Base-by-base conservation (phyloP, 768 basidiomycete species). In the Termitomyces sp. region DNA sequence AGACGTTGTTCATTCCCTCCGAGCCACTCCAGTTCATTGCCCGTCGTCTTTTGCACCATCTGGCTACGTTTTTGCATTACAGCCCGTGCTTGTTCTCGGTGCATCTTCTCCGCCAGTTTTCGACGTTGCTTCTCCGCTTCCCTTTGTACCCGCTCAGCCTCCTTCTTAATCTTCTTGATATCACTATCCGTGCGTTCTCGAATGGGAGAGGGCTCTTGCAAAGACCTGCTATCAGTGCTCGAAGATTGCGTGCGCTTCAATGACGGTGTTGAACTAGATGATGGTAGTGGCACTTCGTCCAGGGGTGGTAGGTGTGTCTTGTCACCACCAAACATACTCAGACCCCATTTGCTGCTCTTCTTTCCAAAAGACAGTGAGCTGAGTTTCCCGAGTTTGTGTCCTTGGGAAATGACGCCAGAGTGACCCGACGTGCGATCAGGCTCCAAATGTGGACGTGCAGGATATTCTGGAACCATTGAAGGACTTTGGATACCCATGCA, bases 11-110 rank as follows among this genome's bases (percentile, higher is more conserved):
- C 73, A 64, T 73, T 73, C 59, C 81, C 75, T 64, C 78, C 72
- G 60, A 70, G 78, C 88, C 88, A 91, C 66, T 88, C 88, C 36
- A 88, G 68, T 60, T 88, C 83, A 57, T 78, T 75, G 63, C 73
- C 77, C 47, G 70, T 72, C 33, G 77, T 79, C 64, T 85, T 81
- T 68, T 83, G 83, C 66, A 90, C 77, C 72, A 93, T 80, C 63
- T 87, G 85, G 60, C 83, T 87, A 63, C 92, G 88, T 76, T 95
- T 96, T 67, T 87, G 83, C 86, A 95, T 89, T 72, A 96, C 94
- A 46, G 92, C 93, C 56, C 94, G 84, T 18, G 94, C 91, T 72
- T 94, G 89, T 66, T 97, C 95, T 65, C 86, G 84, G 61, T 91
- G 86, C 68, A 77, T 86, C 66, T 84, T 85, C 70, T 87, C 84